phyloP scores from a whole-genome alignment of 1,284 basidiomycete species.

The Apiotrichum montevideense region DNA sequence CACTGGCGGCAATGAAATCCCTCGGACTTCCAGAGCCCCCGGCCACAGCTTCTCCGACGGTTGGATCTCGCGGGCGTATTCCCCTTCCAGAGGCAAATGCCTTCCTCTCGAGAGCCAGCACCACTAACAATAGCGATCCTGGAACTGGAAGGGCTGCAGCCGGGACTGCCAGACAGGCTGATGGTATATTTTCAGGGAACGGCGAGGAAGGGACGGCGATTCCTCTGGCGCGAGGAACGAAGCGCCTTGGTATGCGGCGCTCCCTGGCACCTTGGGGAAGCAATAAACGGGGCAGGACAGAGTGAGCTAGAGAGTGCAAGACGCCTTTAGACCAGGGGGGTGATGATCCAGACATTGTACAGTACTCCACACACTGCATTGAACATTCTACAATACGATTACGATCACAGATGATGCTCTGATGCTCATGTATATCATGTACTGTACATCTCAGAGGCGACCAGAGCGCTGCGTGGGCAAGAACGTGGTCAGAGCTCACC shows the following conservation, averaged over 20 bases:
- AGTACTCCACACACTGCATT: too few relatives aligned
- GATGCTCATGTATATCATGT: too few relatives aligned
- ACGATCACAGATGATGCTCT: too few relatives aligned
- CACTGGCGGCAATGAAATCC: slow-evolving; percentile 30
- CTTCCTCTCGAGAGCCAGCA: neutral
- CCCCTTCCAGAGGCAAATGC: too few relatives aligned
- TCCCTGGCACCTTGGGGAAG: slow-evolving; percentile 36
- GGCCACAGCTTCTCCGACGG: too few relatives aligned
- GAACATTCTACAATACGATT: too few relatives aligned
- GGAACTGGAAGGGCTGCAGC: neutral
- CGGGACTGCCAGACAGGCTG: neutral
- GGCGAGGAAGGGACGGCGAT: neutral
- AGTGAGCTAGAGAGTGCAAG: neutral
- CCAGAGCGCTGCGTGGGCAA: too few relatives aligned
- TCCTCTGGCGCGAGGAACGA: slow-evolving; percentile 29
- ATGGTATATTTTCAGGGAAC: neutral
- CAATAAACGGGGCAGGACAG: slow-evolving; percentile 13
- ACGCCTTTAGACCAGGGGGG: neutral
- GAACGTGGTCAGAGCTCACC: too few relatives aligned
- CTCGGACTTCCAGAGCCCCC: slow-evolving; percentile 4
- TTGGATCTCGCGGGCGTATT: neutral
- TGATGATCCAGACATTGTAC: too few relatives aligned
- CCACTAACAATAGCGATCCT: neutral
- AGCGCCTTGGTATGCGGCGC: slow-evolving; percentile 44
- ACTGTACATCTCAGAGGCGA: too few relatives aligned